phyloP scores from a whole-genome alignment of 306 rosid genomes.

The Amphicarpaea edgeworthii region DNA sequence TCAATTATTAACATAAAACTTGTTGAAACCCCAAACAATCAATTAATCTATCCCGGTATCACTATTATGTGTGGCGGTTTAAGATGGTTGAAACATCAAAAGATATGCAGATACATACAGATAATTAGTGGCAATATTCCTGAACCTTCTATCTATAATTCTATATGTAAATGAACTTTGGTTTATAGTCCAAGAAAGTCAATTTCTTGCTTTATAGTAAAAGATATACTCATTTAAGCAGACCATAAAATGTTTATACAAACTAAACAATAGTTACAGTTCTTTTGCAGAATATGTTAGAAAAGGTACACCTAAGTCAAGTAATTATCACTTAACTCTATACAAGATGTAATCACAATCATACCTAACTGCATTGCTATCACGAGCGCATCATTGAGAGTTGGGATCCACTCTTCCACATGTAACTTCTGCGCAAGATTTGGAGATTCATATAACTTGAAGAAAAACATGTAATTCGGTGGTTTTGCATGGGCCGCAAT shows the following conservation, averaged over 20 bases:
- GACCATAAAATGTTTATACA: conserved; percentile 2
- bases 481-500: conserved; percentile 94
- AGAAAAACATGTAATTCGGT: conserved; percentile 90
- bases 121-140: conserved; percentile 18
- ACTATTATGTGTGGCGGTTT: conserved; percentile 8
- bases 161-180: conserved; percentile 2
- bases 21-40: conserved; percentile 1
- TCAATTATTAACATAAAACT: neutral
- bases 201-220: conserved; percentile 5
- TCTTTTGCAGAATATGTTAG: neutral
- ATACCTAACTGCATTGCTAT: conserved; percentile 57
- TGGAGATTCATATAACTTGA: conserved; percentile 67
- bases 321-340: conserved; percentile 38
- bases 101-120: neutral
- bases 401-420: conserved; percentile 57
- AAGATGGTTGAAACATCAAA: neutral
- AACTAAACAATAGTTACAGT: neutral
- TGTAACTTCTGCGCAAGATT: conserved; percentile 83
- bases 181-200: conserved; percentile 4
- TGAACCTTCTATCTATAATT: conserved; percentile 1
- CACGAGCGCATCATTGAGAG: conserved; percentile 42
- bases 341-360: conserved; percentile 23
- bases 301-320: conserved; percentile 11
- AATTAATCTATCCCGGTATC: neutral
- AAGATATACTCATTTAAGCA: conserved; percentile 11